A percentile compares a stretch with the other conserved stretches of the same genome.
Conservation (phyloP, 2,329 filamentous ascomycete species). For the Fusarium circinatum region DNA sequence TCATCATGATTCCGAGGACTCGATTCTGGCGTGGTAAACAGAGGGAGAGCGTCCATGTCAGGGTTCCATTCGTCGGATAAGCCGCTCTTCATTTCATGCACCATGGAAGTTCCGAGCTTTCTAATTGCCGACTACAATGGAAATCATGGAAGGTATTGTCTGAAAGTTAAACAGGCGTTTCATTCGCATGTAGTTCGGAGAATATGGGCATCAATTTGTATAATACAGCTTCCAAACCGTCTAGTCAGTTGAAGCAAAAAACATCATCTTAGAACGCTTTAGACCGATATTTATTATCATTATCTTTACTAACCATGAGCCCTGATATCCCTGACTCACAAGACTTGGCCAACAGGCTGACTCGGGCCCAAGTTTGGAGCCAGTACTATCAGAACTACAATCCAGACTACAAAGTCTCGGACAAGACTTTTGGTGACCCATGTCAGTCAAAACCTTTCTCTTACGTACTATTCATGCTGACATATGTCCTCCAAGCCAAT, state of each 20-base stretch:
- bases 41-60: no score
- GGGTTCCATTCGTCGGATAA: background rate
- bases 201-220: accelerated
- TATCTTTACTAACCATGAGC: background rate
- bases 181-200: accelerated
- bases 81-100: background rate
- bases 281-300: background rate
- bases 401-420: background rate
- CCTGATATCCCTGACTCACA: background rate
- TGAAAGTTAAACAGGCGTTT: accelerated
- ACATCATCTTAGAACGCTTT: accelerated
- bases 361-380: background rate
- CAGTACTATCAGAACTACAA: background rate
- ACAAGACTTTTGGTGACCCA: background rate
- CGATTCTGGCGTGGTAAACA: no score
- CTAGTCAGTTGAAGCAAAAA: background rate
- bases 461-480: background rate
- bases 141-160: accelerated
- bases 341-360: background rate
- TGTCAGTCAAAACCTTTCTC: background rate
- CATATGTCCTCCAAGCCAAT: accelerated
- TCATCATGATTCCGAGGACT: no score
- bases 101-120: background rate
- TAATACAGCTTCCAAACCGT: background rate
- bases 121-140: background rate